Base-by-base conservation (phyloP, 495 filamentous ascomycete species). In the Penicillium roqueforti region DNA sequence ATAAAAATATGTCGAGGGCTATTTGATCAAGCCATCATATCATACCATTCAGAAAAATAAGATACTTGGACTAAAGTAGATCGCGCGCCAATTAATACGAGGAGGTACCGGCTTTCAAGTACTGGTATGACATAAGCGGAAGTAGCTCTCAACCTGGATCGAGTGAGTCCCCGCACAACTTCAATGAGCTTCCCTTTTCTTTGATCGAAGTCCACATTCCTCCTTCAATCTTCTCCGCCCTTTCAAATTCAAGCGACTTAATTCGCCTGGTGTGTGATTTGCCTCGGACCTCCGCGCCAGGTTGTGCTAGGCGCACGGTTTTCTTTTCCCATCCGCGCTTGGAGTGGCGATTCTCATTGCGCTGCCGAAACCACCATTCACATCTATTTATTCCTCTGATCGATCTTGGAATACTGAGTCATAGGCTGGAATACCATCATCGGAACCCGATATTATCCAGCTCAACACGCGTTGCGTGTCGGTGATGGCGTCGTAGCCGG, bases 401-500 rank as follows among this genome's bases (percentile, higher is more conserved):
- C 20, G 8, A 44, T 16, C 13, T 22, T 52, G 26, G 19, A 14
- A 6, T 31, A 32, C 39, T 18, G 38, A 36, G 50, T 23, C 19
- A 20, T 13, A 25, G 7, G 8, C 19, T 18, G 18, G 0, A 7
- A 7, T 19, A 37, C n/a, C 6, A 11, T 7, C 22, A 11, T 19
- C 23, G 18, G 16, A 31, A 16, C 34, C 36, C 10, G 26, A 20
- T 16, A 14, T 26, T 18, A 14, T 18, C 25, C 34, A 18, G 10
- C 19, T 54, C n/a, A 38, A 26, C 57, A 57, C 63, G 58, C 63
- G 63, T 64, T 58, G 55, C 58, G 58, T 67, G 53, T 59, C 39
- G 65, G 69, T 60, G 44, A 72, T 74, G 71, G 69, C 65, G 58
- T 54, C 62, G 40, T 70, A 72, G 59, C 59, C 62, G 29, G 50